Percentiles rank a stretch among this genome's conserved stretches.
Evolutionary conservation across 148 eudicot genomes (phyloP).

Genomic region (Dianthus caryophyllus): DNA sequence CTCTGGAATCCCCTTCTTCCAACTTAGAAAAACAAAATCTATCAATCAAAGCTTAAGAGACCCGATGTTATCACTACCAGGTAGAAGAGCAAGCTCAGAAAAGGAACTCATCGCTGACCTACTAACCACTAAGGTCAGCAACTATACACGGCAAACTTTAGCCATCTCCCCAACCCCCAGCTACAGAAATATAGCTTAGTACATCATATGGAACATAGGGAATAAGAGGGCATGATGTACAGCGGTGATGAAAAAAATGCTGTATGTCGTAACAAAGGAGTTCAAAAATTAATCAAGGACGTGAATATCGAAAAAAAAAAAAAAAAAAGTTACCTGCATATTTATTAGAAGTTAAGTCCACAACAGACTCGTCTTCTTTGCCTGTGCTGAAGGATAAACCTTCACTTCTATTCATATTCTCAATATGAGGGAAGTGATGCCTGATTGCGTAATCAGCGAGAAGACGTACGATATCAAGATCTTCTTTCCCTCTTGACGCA

Average conservation of each 20-base stretch:
- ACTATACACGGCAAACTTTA: no score
- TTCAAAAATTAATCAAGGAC: not conserved
- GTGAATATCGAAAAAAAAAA: not conserved
- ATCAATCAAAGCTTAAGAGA: not conserved
- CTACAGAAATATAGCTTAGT: no score
- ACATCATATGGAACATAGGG: not conserved
- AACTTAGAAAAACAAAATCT: not conserved
- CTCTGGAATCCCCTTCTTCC: not conserved
- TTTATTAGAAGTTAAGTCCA: constrained; percentile 96
- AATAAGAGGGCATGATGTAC: not conserved
- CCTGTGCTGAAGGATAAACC: constrained; percentile 84
- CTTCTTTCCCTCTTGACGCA: constrained; percentile 88
- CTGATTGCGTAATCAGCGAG: constrained; percentile 84
- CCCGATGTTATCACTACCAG: no score
- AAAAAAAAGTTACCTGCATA: constrained; percentile 63
- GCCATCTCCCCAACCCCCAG: no score
- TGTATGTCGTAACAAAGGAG: not conserved
- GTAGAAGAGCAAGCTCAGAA: not conserved
- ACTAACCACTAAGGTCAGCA: not conserved
- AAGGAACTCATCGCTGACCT: not conserved
- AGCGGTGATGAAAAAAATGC: not conserved
- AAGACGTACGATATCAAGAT: constrained; percentile 62
- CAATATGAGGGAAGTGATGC: constrained; percentile 86
- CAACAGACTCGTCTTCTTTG: constrained; percentile 59
- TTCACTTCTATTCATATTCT: constrained; percentile 76